These are phyloP conservation scores for Chloromonas sp. DNA, from an alignment of 163 green algal species.

Conservation along the genomic window DNA sequence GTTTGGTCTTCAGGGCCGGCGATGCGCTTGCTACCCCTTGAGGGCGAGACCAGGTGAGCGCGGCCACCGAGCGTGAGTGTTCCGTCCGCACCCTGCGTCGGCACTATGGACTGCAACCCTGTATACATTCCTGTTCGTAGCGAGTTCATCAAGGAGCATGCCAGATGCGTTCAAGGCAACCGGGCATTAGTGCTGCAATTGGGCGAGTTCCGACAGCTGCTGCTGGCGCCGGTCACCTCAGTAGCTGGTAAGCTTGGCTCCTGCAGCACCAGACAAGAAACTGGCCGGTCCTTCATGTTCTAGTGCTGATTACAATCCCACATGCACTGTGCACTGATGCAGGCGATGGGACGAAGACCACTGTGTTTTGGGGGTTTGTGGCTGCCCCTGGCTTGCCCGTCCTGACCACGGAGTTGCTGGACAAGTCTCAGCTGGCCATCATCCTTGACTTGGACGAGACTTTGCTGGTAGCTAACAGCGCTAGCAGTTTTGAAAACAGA, in stretches of 20 bases:
- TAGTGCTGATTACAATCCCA: too few species aligned
- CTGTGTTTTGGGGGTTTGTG: conserved; percentile 53
- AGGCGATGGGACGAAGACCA: conserved; percentile 27
- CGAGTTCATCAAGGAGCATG: conserved; percentile 16
- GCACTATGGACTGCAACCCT: background rate
- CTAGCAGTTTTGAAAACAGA: background rate
- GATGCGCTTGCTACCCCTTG: conserved; percentile 3
- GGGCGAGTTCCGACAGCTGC: conserved; percentile 21
- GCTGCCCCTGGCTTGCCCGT: conserved; percentile 27
- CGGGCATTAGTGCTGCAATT: conserved; percentile 27
- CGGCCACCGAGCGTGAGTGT: background rate
- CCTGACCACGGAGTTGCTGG: conserved; percentile 32
- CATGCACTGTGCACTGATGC: background rate
- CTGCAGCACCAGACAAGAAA: background rate
- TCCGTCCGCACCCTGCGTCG: background rate
- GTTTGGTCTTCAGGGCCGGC: background rate
- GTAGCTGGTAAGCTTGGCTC: background rate
- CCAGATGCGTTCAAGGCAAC: conserved; percentile 10
- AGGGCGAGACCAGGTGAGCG: background rate
- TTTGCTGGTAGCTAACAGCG: conserved; percentile 64
- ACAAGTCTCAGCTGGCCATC: conserved; percentile 56
- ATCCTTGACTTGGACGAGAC: conserved; percentile 91
- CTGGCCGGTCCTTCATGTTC: too few species aligned
- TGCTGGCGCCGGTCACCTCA: conserved; percentile 20
- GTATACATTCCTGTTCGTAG: background rate